These are phyloP conservation scores for Neocallimastix lanati DNA, from an alignment of 192 early-diverging fungal genomes.

Conservation along the genomic window DNA sequence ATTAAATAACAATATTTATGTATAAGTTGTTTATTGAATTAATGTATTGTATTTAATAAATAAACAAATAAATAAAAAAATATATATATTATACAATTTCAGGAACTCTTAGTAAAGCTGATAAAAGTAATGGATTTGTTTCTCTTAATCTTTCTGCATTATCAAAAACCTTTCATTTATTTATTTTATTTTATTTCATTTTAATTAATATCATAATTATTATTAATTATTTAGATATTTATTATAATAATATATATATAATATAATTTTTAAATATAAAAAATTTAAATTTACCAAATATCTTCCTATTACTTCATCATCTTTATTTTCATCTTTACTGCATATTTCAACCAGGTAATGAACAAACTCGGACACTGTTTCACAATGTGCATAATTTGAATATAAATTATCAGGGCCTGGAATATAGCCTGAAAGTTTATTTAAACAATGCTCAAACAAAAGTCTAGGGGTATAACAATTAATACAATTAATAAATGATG, in stretches of 20 bases:
- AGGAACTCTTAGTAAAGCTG: conserved; percentile 44
- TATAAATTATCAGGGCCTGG: conserved; percentile 24
- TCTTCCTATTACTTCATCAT: neutral
- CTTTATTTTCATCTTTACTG: neutral
- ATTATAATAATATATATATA: too few relatives aligned
- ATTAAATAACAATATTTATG: too few relatives aligned
- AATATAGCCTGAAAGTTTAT: conserved; percentile 32
- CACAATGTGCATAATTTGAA: conserved; percentile 31
- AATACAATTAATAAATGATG: conserved; percentile 50
- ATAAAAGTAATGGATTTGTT: conserved; percentile 42
- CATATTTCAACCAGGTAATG: conserved; percentile 4
- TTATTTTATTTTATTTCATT: too few relatives aligned
- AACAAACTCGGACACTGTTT: conserved; percentile 55
- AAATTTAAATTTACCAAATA: neutral
- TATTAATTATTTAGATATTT: too few relatives aligned
- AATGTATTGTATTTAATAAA: too few relatives aligned
- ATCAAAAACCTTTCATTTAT: conserved; percentile 56
- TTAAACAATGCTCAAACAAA: conserved; percentile 58
- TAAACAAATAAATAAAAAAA: too few relatives aligned
- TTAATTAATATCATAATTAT: too few relatives aligned
- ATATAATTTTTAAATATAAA: neutral
- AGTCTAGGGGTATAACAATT: conserved; percentile 57
- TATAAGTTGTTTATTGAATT: too few relatives aligned
- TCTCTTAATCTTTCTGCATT: conserved; percentile 61
- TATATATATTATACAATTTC: conserved; percentile 35